Evolutionary conservation across 208 protist species (phyloP).

Genomic region (Trypanosoma melophagium): DNA sequence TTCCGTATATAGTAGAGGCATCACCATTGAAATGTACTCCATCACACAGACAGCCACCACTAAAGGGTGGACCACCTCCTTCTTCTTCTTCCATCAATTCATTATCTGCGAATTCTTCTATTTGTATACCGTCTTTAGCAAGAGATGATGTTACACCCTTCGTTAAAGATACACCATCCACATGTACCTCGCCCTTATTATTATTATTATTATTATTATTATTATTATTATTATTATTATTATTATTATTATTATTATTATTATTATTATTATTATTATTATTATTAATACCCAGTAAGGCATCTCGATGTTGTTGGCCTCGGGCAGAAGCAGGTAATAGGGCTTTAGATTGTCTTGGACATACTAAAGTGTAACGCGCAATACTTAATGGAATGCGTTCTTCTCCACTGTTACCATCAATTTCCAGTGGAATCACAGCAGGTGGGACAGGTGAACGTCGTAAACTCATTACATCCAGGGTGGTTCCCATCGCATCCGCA

Average conservation of each 20-base stretch:
- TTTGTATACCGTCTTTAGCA: no score
- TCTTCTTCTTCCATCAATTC: not conserved
- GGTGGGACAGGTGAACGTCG: not conserved
- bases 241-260: no score
- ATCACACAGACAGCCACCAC: constrained; percentile 62
- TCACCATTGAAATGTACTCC: constrained; percentile 28
- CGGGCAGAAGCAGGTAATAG: not conserved
- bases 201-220: no score
- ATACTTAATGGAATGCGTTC: constrained; percentile 12
- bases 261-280: no score
- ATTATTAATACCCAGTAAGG: no score
- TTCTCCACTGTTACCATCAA: not conserved
- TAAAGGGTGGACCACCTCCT: constrained; percentile 29
- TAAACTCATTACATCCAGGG: constrained; percentile 43
- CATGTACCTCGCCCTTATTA: no score
- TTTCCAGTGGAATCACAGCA: not conserved
- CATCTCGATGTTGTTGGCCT: not conserved
- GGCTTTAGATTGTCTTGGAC: not conserved
- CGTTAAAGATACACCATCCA: no score
- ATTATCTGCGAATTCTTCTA: not conserved
- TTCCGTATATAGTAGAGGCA: constrained; percentile 74
- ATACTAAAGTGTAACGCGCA: constrained; percentile 4
- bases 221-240: no score
- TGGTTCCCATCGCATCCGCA: constrained; percentile 44
- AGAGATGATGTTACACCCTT: no score